These are phyloP conservation scores for Bryoglossum gracile DNA, from an alignment of 495 filamentous ascomycete genomes.

Conservation along the genomic window DNA sequence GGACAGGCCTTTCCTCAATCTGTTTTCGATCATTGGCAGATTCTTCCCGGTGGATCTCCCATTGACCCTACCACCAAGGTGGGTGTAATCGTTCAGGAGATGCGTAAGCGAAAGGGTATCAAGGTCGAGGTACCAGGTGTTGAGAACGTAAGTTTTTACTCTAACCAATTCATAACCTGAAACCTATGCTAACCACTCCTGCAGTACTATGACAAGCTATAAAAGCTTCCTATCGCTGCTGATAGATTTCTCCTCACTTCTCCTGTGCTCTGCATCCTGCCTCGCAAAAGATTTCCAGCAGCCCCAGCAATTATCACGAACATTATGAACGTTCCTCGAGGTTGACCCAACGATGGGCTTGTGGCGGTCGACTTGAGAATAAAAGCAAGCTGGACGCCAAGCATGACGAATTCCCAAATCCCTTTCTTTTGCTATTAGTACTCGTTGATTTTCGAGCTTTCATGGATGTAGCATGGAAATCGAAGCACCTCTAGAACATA, in stretches of 20 bases:
- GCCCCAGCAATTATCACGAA: conserved; percentile 20
- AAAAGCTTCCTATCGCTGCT: conserved; percentile 34
- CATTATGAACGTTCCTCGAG: conserved; percentile 7
- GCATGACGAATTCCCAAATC: conserved; percentile 16
- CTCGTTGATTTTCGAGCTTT: conserved; percentile 12
- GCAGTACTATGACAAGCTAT: conserved; percentile 99
- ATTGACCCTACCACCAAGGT: conserved; percentile 80
- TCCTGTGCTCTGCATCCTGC: conserved; percentile 11
- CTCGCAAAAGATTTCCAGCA: conserved; percentile 11
- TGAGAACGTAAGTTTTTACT: conserved; percentile 73
- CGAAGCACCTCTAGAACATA: conserved; percentile 20
- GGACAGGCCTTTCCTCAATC: conserved; percentile 98
- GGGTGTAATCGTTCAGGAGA: conserved; percentile 75
- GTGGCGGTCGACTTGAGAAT: conserved; percentile 15
- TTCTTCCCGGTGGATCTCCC: conserved; percentile 88
- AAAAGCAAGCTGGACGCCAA: conserved; percentile 21
- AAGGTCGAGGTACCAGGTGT: conserved; percentile 86
- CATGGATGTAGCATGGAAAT: conserved; percentile 24
- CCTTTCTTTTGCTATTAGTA: conserved; percentile 16
- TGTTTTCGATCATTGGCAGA: conserved; percentile 97
- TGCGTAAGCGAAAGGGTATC: conserved; percentile 99
- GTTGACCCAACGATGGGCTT: conserved; percentile 9
- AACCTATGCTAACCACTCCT: conserved; percentile 43
- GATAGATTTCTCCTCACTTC: conserved; percentile 21
- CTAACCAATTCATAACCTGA: background rate